Evolutionary conservation across 1,284 basidiomycete genomes (phyloP), one percentile per base, ranked within the genome.

Genomic region (Ceratobasidium sp.): DNA sequence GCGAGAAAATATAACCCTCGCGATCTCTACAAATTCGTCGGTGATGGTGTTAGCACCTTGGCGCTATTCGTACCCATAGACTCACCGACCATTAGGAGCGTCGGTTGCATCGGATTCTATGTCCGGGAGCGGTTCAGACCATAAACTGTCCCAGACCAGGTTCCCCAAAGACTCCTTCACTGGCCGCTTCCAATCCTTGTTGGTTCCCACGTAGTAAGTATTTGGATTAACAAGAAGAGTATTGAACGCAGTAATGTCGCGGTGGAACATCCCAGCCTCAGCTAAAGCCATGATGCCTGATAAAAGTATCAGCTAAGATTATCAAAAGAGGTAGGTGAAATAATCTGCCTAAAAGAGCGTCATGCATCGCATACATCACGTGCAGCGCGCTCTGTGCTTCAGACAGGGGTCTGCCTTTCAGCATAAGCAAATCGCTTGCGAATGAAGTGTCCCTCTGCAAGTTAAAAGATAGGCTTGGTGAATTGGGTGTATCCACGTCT

Each of bases 201-300:
- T 28, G 23, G 26, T 54, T 9, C 52, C 56, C 23, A 33, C 13
- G 38, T 62, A 62, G 38, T 62, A 38, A 3, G 17, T 17, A 20
- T 40, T 42, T 20, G 59, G 59, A 42, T 62, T 17, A 38, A 62
- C 59, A 17, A 62, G 59, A 4, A 62, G 17, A 20, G 40, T 62
- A 20, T 62, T 62, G 38, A 26, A 62, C 7, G 38, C 59, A 17
- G 33, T 62, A 38, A 62, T 62, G 20, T 62, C 59, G 59, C 59
- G 20, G 59, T 62, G 59, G 15, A 62, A 4, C 59, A 62, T 62
- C 5, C 59, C 59, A 3, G 38, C 59, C 38, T 62, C 59, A 40
- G 59, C 59, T 13, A 40, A 62, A 10, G 59, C 59, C 13, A 23
- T 38, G 17, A 62, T 42, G 40, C 59, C 59, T 62, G 38, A 62